Conservation (phyloP, 2,329 filamentous ascomycete species). For the Aspergillus vadensis region DNA sequence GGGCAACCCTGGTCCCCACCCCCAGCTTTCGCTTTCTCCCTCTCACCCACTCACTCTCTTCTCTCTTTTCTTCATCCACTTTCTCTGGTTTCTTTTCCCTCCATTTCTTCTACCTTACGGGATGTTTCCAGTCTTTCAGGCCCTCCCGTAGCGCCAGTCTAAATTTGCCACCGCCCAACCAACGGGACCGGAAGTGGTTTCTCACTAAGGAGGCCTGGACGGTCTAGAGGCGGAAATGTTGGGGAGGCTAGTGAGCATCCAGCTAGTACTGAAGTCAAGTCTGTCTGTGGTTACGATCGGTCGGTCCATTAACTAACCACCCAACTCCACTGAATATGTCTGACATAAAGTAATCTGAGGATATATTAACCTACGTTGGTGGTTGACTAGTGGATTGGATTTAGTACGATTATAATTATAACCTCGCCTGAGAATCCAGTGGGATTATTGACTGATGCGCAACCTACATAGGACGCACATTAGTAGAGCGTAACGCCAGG, state of each 20-base stretch:
- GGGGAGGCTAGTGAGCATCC: not conserved
- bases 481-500: not conserved
- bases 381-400: no score
- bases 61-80: not conserved
- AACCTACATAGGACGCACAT: not conserved
- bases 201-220: not conserved
- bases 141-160: slow-evolving; percentile 6
- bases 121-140: slow-evolving; percentile 6
- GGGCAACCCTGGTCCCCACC: slow-evolving; percentile 9
- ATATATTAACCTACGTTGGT: not conserved
- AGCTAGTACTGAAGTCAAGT: not conserved
- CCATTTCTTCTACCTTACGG: not conserved
- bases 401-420: not conserved
- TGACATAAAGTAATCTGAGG: not conserved
- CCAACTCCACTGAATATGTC: not conserved
- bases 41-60: not conserved
- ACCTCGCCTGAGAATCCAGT: not conserved
- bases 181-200: slow-evolving; percentile 4
- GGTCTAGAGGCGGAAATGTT: slow-evolving; percentile 8
- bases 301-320: not conserved
- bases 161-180: slow-evolving; percentile 10
- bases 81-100: not conserved
- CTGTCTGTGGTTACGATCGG: not conserved
- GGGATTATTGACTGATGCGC: not conserved
- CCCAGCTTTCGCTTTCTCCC: not conserved